Percentiles rank a stretch among this genome's conserved stretches.
Evolutionary conservation across 1,139 yeast species (phyloP).

Genomic region (Taphrina populina): DNA sequence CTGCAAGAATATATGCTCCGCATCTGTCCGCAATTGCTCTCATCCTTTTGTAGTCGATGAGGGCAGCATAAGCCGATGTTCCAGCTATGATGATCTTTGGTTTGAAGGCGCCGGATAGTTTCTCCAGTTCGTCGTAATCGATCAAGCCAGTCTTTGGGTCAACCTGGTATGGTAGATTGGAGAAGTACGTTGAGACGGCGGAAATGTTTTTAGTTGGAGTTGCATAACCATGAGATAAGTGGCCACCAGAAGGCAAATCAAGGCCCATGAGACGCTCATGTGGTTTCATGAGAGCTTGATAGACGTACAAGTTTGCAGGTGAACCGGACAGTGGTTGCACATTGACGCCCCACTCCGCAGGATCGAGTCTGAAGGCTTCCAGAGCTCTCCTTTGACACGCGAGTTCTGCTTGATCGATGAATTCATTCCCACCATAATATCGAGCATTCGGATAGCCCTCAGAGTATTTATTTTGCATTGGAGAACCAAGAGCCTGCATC

Average conservation of each 20-base stretch:
- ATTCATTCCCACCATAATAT: constrained; percentile 92
- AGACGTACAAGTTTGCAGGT: constrained; percentile 94
- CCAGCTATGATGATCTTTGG: constrained; percentile 97
- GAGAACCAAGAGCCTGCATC: constrained; percentile 94
- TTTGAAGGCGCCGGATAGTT: constrained; percentile 83
- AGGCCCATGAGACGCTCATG: constrained; percentile 37
- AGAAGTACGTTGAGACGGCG: constrained; percentile 92
- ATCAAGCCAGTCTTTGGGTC: constrained; percentile 87
- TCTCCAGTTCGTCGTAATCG: constrained; percentile 90
- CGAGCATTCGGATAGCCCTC: constrained; percentile 92
- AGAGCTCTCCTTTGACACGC: constrained; percentile 92
- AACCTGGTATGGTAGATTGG: constrained; percentile 97
- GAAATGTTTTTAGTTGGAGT: constrained; percentile 93
- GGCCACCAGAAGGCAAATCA: constrained; percentile 80
- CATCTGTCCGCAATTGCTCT: constrained; percentile 93
- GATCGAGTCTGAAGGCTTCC: constrained; percentile 73
- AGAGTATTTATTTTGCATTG: constrained; percentile 88
- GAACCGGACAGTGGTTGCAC: constrained; percentile 95
- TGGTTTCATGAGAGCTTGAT: constrained; percentile 55
- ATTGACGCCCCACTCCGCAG: constrained; percentile 95
- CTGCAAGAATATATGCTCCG: constrained; percentile 93
- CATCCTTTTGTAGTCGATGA: constrained; percentile 93
- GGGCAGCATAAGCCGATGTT: constrained; percentile 94
- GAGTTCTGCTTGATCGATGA: constrained; percentile 87
- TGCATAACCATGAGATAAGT: constrained; percentile 96